Percentiles rank a stretch among this genome's conserved stretches.
These are phyloP conservation scores for Pseudoperonospora humuli DNA, from an alignment of 352 stramenopile genomes.

Conservation along the genomic window DNA sequence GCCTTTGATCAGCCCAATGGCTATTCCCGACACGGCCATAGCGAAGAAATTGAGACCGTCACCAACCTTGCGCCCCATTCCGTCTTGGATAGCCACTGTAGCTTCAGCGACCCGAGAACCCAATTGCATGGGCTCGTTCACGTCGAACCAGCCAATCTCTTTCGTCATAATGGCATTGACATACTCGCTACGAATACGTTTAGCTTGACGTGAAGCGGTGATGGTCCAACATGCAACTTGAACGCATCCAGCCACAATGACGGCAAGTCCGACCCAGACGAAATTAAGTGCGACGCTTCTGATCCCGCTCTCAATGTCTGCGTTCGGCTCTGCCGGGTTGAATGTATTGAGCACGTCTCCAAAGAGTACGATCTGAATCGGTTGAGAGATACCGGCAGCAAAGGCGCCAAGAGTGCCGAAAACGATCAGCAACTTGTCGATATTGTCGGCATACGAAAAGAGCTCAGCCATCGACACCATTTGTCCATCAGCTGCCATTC, in stretches of 20 bases:
- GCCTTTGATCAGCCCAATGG: slow-evolving; percentile 53
- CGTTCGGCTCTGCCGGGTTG: slow-evolving; percentile 28
- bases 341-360: slow-evolving; percentile 68
- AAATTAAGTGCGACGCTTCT: slow-evolving; percentile 46
- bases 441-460: slow-evolving; percentile 47
- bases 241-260: slow-evolving; percentile 40
- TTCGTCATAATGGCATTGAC: slow-evolving; percentile 47
- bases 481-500: slow-evolving; percentile 17
- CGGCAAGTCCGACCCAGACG: slow-evolving; percentile 39
- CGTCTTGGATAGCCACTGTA: slow-evolving; percentile 50
- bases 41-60: slow-evolving; percentile 48
- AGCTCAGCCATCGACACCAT: slow-evolving; percentile 38
- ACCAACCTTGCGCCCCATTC: slow-evolving; percentile 55
- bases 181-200: slow-evolving; percentile 48
- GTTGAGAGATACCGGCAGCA: slow-evolving; percentile 38
- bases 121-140: slow-evolving; percentile 57
- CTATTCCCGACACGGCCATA: slow-evolving; percentile 54
- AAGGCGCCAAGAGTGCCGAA: slow-evolving; percentile 38
- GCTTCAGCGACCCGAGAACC: slow-evolving; percentile 40
- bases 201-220: slow-evolving; percentile 50
- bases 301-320: slow-evolving; percentile 23
- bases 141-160: slow-evolving; percentile 65
- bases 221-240: slow-evolving; percentile 62
- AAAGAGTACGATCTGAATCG: slow-evolving; percentile 65
- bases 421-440: slow-evolving; percentile 51